Base-by-base conservation (phyloP, 768 basidiomycete species). In the Kwoniella europaea region DNA sequence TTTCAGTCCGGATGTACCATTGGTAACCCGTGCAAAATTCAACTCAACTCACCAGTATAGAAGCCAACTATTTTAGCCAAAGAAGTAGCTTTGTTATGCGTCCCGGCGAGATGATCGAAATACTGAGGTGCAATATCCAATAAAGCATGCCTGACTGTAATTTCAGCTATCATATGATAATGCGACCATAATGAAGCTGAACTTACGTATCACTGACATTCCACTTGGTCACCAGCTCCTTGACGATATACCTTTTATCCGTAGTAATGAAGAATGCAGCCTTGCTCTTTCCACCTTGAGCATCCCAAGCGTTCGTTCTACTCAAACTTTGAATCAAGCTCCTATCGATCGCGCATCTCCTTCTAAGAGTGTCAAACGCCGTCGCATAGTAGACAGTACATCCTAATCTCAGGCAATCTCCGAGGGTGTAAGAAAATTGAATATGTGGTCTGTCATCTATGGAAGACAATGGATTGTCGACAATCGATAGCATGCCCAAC, bases 211-310 rank as follows among this genome's bases (percentile, higher is more conserved):
- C 92, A 5, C 90, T 90, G 52, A 92, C 91, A 82, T 92, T 92
- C 92, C 92, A 93, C 15, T 91, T 91, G 82, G 90, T 90, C 16
- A 94, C 90, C 69, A 93, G 83, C 20, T 91, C 91, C 87, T 93
- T 93, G 85, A 93, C 90, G 74, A 94, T 89, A 78, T 90, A 92
- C 69, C 88, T 85, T 73, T 91, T 88, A 81, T 94, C 92, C 29
- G 84, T 81, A 57, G 91, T 92, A 86, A 91, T 91, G 90, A 91
- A 91, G 78, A 93, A 94, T 72, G 90, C 89, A 2, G 88, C 89
- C 77, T 87, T 88, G 82, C 91, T 91, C 87, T 93, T 94, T 5
- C 92, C 92, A 0, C 92, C 84, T 52, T 81, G 89, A 0, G 91
- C 91, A 13, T 86, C 84, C 91, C 92, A 94, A 67, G 88, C 88